Evolutionary conservation across 352 stramenopile species (phyloP).

Genomic region (Phytophthora rubi): DNA sequence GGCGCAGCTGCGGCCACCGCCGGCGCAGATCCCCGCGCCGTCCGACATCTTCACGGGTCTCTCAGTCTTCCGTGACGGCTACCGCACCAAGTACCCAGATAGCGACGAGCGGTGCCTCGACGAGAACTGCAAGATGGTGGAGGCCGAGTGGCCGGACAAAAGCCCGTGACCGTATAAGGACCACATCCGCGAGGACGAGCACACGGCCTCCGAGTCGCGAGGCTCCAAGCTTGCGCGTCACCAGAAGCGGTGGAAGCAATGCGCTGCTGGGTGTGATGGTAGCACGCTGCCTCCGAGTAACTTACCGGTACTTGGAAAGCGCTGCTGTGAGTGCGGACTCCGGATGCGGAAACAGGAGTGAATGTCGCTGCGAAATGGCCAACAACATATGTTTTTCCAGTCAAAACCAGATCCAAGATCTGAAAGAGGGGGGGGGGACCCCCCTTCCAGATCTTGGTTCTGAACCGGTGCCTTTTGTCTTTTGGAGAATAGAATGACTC

Average conservation of each 20-base stretch:
- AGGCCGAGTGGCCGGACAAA: constrained; percentile 65
- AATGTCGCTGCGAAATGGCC: no score
- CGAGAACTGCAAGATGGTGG: constrained; percentile 82
- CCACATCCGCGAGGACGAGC: constrained; percentile 78
- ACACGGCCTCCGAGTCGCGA: constrained; percentile 68
- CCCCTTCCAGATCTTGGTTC: no score
- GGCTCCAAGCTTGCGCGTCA: constrained; percentile 78
- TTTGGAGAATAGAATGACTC: no score
- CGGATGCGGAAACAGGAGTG: no score
- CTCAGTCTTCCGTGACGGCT: constrained; percentile 84
- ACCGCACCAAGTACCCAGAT: constrained; percentile 65
- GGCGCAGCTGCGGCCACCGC: constrained; percentile 57
- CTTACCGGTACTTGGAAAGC: no score
- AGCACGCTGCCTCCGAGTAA: no score
- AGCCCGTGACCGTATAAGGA: constrained; percentile 71
- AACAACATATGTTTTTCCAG: no score
- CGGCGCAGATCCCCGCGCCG: constrained; percentile 51
- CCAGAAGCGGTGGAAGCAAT: constrained; percentile 54
- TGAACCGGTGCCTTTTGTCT: no score
- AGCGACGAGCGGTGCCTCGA: constrained; percentile 74
- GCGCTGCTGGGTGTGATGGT: no score
- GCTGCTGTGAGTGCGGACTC: no score
- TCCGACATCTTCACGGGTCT: constrained; percentile 78
- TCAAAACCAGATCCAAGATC: no score
- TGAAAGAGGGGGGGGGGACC: no score